These are phyloP conservation scores for Amniculicola lignicola DNA, from an alignment of 495 filamentous ascomycete genomes.

Conservation along the genomic window DNA sequence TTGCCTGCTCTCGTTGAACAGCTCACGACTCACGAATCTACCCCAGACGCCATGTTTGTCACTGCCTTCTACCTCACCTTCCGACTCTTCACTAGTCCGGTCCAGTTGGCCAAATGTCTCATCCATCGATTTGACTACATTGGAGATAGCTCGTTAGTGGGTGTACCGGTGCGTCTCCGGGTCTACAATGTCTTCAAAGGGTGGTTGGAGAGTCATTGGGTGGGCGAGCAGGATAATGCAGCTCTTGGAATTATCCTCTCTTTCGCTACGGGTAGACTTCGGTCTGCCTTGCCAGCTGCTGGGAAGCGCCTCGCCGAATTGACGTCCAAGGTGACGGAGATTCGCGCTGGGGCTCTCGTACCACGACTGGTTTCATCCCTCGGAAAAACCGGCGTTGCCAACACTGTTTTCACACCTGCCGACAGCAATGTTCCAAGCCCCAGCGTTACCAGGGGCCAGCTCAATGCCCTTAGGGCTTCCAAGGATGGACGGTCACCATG, in stretches of 20 bases:
- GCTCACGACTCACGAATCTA: slow-evolving; percentile 88
- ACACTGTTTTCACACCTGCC: slow-evolving; percentile 60
- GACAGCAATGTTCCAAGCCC: slow-evolving; percentile 70
- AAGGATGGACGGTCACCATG: slow-evolving; percentile 66
- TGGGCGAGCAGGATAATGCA: slow-evolving; percentile 68
- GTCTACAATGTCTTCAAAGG: slow-evolving; percentile 97
- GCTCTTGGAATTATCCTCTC: slow-evolving; percentile 70
- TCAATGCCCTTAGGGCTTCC: slow-evolving; percentile 68
- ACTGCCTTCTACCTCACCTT: slow-evolving; percentile 97
- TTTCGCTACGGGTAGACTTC: slow-evolving; percentile 74
- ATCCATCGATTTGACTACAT: slow-evolving; percentile 92
- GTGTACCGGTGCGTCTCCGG: slow-evolving; percentile 76
- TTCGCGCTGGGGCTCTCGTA: slow-evolving; percentile 67
- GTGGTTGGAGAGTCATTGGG: slow-evolving; percentile 97
- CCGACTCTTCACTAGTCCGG: slow-evolving; percentile 83
- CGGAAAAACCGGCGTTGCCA: slow-evolving; percentile 75
- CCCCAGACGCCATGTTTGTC: slow-evolving; percentile 89
- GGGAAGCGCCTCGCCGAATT: slow-evolving; percentile 76
- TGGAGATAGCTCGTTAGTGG: slow-evolving; percentile 67
- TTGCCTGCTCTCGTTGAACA: slow-evolving; percentile 88
- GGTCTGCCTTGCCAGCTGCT: slow-evolving; percentile 65
- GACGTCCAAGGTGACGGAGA: slow-evolving; percentile 74
- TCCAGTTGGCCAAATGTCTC: slow-evolving; percentile 73
- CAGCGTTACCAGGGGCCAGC: slow-evolving; percentile 70
- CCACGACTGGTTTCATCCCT: slow-evolving; percentile 84